Percentiles rank a stretch among this genome's conserved stretches.
Conservation (phyloP, 495 filamentous ascomycete genomes). For the Hyaloscypha hepaticicola region DNA sequence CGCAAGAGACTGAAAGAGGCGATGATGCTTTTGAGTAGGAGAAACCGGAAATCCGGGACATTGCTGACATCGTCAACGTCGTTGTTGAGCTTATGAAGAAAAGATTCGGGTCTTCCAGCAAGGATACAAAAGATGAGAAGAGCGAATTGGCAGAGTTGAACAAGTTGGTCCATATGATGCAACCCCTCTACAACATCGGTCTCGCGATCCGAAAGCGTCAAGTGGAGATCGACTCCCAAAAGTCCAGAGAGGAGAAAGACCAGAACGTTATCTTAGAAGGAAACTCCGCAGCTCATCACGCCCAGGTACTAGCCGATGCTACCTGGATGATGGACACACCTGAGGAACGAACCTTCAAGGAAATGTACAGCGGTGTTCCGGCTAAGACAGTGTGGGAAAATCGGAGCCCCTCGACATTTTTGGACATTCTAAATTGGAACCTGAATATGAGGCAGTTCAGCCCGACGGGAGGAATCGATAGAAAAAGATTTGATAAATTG, state of each 20-base stretch:
- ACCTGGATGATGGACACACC: neutral
- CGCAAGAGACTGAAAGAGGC: neutral
- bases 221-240: neutral
- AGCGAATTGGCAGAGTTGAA: neutral
- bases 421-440: neutral
- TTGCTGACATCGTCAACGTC: neutral
- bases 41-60: neutral
- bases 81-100: neutral
- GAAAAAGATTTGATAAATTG: neutral
- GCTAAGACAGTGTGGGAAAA: neutral
- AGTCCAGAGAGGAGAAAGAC: neutral
- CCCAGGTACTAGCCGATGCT: neutral
- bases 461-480: neutral
- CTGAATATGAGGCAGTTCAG: neutral
- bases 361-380: neutral
- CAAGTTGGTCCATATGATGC: neutral
- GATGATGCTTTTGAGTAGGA: neutral
- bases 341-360: neutral
- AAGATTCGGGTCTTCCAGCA: neutral
- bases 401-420: neutral
- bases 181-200: neutral
- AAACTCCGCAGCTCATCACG: neutral
- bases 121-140: neutral
- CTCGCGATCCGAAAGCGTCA: neutral
- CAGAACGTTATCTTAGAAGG: neutral